phyloP scores from a whole-genome alignment of 345 rosid species.

The Populus ilicifolia region DNA sequence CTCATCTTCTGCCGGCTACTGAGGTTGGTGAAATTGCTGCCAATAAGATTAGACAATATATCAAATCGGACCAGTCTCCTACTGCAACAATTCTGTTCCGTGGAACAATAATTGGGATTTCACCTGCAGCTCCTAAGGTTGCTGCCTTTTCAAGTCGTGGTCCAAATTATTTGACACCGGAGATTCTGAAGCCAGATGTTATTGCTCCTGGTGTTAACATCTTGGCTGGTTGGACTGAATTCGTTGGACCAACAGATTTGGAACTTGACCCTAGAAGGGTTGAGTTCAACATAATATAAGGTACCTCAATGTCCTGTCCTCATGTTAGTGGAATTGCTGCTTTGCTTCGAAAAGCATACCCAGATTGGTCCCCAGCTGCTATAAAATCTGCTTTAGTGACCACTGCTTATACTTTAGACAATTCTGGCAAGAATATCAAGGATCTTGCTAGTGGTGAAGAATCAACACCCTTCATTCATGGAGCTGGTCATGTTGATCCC shows the following conservation, averaged over 20 bases:
- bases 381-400: slow-evolving; percentile 26
- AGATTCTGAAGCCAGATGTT: slow-evolving; percentile 31
- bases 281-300: slow-evolving; percentile 27
- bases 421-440: slow-evolving; percentile 51
- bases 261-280: slow-evolving; percentile 33
- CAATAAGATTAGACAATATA: slow-evolving; percentile 14
- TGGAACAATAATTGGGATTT: slow-evolving; percentile 22
- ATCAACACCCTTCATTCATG: slow-evolving; percentile 62
- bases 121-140: slow-evolving; percentile 28
- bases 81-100: slow-evolving; percentile 27
- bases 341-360: slow-evolving; percentile 22
- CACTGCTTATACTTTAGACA: slow-evolving; percentile 48
- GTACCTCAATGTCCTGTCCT: slow-evolving; percentile 30
- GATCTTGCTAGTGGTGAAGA: slow-evolving; percentile 71
- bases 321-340: slow-evolving; percentile 31
- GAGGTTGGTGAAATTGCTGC: slow-evolving; percentile 25
- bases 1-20: slow-evolving; percentile 33
- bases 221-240: slow-evolving; percentile 31
- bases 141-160: slow-evolving; percentile 32
- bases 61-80: slow-evolving; percentile 15
- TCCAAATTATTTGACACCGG: slow-evolving; percentile 24
- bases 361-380: slow-evolving; percentile 26
- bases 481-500: slow-evolving; percentile 89
- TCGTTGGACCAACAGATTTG: slow-evolving; percentile 20
- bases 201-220: slow-evolving; percentile 31